Base-by-base conservation (phyloP, 306 rosid species). In the Alnus glutinosa region DNA sequence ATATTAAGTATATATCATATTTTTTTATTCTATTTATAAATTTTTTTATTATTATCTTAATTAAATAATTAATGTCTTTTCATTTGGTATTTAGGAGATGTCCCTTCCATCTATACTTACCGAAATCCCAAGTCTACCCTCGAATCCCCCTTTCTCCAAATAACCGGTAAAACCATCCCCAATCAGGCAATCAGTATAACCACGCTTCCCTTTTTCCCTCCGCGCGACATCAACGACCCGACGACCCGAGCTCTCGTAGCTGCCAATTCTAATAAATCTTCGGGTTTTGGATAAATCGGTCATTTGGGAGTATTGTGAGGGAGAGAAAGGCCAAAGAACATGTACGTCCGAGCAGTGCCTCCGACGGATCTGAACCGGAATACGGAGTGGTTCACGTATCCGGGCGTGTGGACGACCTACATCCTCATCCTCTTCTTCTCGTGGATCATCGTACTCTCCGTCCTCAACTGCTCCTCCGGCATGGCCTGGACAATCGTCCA, bases 341-440 rank as follows among this genome's bases (percentile, higher is more conserved):
- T 85, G 88, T 85, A 85, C 49, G 88, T 85, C 9, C 71, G 76
- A 81, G 81, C 86, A 77, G 75, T 39, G 14, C 86, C 83, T 18
- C 57, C 88, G 79, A 72, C 88, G 76, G 88, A 85, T 85, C 83
- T 85, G 88, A 85, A 85, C 75, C 77, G 80, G 86, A 85, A 85
- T 76, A 85, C 88, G 9, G 88, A 85, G 55, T 85, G 88, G 88
- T 85, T 85, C 70, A 82, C 85, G 55, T 82, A 81, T 81, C 88
- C 88, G 0, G 88, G 88, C 9, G 88, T 85, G 2, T 85, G 88
- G 88, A 78, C 83, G 16, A 81, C 81, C 55, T 85, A 85, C 79
- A 85, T 85, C 39, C 79, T 85, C 34, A 75, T 82, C 32, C 73
- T 85, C 63, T 85, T 85, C 76, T 81, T 82, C 81, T 85, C 88